Conservation (phyloP, 306 rosid genomes). For the Vicia villosa region DNA sequence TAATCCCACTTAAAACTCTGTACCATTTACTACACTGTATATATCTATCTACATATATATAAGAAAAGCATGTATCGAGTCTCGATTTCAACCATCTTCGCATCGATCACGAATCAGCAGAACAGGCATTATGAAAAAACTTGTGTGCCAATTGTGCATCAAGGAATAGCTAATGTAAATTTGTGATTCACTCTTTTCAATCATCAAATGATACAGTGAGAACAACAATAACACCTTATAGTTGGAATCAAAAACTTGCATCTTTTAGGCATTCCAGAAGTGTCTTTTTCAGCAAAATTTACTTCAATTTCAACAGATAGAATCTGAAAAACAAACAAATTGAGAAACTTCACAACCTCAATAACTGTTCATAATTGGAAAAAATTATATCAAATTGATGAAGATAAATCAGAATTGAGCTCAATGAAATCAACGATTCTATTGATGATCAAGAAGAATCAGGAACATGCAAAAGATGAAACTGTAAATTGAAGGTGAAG, state of each 20-base stretch:
- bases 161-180: conserved; percentile 32
- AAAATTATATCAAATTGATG: conserved; percentile 3
- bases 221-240: conserved; percentile 42
- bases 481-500: conserved; percentile 11
- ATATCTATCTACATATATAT: conserved; percentile 36
- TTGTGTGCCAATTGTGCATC: conserved; percentile 48
- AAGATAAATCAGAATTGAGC: conserved; percentile 23
- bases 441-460: conserved; percentile 18
- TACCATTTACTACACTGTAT: conserved; percentile 27
- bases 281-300: conserved; percentile 9
- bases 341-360: conserved; percentile 23
- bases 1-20: conserved; percentile 30
- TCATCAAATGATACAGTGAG: conserved; percentile 36
- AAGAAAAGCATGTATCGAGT: neutral
- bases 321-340: conserved; percentile 32
- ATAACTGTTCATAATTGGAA: neutral
- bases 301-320: conserved; percentile 33
- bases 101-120: conserved; percentile 47
- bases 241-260: conserved; percentile 46
- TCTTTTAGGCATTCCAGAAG: conserved; percentile 68
- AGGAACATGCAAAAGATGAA: conserved; percentile 23
- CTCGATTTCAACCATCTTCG: conserved; percentile 62
- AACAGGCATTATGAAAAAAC: conserved; percentile 44
- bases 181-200: conserved; percentile 36
- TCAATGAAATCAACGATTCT: conserved; percentile 15